These are phyloP conservation scores for Pseudogymnoascus sp. DNA, from an alignment of 2,329 filamentous ascomycete species.

Conservation along the genomic window DNA sequence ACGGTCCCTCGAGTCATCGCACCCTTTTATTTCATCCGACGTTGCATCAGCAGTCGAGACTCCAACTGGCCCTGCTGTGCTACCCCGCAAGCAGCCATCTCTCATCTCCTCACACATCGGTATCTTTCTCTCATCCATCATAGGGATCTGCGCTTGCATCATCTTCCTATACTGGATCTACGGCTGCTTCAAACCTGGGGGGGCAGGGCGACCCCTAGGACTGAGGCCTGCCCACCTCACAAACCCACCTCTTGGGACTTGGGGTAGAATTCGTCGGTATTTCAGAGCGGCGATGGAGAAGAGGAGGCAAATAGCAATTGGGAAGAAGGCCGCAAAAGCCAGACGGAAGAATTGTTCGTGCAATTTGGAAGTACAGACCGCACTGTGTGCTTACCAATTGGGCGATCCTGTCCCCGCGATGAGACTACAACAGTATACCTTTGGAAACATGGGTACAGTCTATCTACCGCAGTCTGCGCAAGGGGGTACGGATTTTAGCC, in stretches of 20 bases:
- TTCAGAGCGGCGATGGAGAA: background rate
- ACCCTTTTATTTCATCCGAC: background rate
- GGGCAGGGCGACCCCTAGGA: background rate
- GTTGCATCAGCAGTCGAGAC: background rate
- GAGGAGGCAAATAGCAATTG: background rate
- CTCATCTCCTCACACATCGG: slow-evolving; percentile 1
- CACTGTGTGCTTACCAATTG: background rate
- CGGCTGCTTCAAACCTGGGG: background rate
- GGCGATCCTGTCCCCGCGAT: background rate
- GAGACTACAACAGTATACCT: background rate
- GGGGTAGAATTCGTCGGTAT: background rate
- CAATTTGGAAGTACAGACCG: background rate
- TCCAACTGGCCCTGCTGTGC: background rate
- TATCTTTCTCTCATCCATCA: background rate
- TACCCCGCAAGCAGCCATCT: background rate
- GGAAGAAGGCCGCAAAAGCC: too few species aligned
- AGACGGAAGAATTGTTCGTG: background rate
- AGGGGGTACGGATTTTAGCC: background rate
- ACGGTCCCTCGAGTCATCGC: background rate
- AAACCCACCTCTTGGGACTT: background rate
- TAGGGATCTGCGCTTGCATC: background rate
- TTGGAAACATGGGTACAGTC: too few species aligned
- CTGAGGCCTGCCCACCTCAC: background rate
- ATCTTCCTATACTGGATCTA: background rate
- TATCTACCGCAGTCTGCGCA: too few species aligned